Base-by-base conservation (phyloP, 1,284 basidiomycete species). In the Ganoderma multipileum region DNA sequence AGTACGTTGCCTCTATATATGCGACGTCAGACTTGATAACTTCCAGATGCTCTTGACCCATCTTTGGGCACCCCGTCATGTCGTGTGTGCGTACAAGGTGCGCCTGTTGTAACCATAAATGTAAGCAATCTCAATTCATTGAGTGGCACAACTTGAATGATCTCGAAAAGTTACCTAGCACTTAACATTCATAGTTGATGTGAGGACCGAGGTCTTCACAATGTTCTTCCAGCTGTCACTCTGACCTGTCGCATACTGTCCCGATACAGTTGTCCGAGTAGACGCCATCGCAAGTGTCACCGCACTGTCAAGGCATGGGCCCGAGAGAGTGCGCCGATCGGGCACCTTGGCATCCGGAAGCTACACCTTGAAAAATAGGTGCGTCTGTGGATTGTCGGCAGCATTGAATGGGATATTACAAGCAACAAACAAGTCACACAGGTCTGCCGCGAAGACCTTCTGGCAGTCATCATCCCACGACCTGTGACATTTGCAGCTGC, bases 181-280 rank as follows among this genome's bases (percentile, higher is more conserved):
- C 16, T 69, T 57, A 42, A 72, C 72, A 20, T 67, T 64, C 39
- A 74, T 73, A 55, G 72, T 66, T 9, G 69, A 68, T 2, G 66
- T 69, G 11, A 73, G 39, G 33, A 73, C 54, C 20, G 68, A 65
- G 18, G 68, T 71, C 70, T 79, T 80, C 11, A 76, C 72, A 36
- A 77, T 69, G 68, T 79, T 79, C 68, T 79, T 80, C 79, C 78
- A 81, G 0, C 80, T 78, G 72, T 81, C 79, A 67, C 76, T 76
- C 65, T 78, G 76, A 0, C 77, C 75, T 14, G 74, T 79, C 2
- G 70, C 75, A 3, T 73, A 28, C 54, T 72, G 67, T 14, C 75
- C 75, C 6, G 62, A 39, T 0, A 76, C 72, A n/a, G n/a, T n/a
- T n/a, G n/a, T n/a, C n/a, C n/a, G n/a, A 23, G 44, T 58, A 41